phyloP scores from a whole-genome alignment of 768 basidiomycete species.

The Agaricus sinodeliciosus region DNA sequence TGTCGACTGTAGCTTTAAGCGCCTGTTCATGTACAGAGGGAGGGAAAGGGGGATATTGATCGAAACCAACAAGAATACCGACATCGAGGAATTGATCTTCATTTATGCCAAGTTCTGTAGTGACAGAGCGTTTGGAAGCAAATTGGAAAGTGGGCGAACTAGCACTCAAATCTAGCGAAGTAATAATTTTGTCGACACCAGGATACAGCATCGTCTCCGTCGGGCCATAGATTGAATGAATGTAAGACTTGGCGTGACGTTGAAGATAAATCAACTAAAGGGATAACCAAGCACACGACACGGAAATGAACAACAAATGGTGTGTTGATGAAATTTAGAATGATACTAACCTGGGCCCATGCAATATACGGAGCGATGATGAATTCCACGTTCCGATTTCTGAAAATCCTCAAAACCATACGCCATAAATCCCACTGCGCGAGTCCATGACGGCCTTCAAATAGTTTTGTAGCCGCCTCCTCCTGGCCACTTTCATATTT shows the following conservation, averaged over 20 bases:
- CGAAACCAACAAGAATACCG: slow-evolving; percentile 86
- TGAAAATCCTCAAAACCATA: slow-evolving; percentile 85
- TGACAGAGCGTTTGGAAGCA: slow-evolving; percentile 70
- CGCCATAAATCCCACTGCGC: slow-evolving; percentile 93
- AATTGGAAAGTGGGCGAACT: slow-evolving; percentile 71
- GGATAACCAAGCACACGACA: neutral
- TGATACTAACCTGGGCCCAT: slow-evolving; percentile 84
- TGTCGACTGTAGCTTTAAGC: slow-evolving; percentile 81
- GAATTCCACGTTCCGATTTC: slow-evolving; percentile 93
- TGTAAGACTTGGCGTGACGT: slow-evolving; percentile 87
- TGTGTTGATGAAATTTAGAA: slow-evolving; percentile 4
- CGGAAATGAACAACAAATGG: neutral
- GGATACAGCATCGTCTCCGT: slow-evolving; percentile 89
- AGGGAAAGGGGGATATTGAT: slow-evolving; percentile 73
- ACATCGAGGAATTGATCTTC: slow-evolving; percentile 96
- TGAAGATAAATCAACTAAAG: slow-evolving; percentile 88
- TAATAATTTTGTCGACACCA: slow-evolving; percentile 83
- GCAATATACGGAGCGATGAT: slow-evolving; percentile 93
- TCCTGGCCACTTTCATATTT: slow-evolving; percentile 92
- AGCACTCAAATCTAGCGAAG: slow-evolving; percentile 71
- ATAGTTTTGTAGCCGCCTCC: slow-evolving; percentile 79
- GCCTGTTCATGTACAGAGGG: slow-evolving; percentile 77
- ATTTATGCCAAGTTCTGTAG: slow-evolving; percentile 49
- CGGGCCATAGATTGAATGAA: slow-evolving; percentile 89
- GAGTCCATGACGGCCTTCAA: slow-evolving; percentile 68